A percentile compares a stretch with the other conserved stretches of the same genome.
These are phyloP conservation scores for Rubia balearica DNA, from an alignment of 305 asterid genomes.

Conservation along the genomic window DNA sequence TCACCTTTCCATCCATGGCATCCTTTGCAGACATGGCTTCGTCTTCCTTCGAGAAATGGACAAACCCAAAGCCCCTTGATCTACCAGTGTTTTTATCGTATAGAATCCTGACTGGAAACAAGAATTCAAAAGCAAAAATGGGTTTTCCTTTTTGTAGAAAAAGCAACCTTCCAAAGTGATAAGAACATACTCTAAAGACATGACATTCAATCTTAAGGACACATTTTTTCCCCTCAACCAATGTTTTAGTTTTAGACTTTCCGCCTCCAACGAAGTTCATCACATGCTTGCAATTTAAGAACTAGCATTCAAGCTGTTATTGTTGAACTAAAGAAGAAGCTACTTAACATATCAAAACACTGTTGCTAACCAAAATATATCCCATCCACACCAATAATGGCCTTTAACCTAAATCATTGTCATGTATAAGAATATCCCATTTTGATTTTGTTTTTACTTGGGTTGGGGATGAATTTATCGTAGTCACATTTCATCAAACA, in stretches of 20 bases:
- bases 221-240: too few relatives aligned
- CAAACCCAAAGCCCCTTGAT: slow-evolving; percentile 48
- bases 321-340: neutral
- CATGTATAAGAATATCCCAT: neutral
- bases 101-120: slow-evolving; percentile 15
- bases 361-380: neutral
- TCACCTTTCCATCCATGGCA: slow-evolving; percentile 47
- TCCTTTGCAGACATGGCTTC: slow-evolving; percentile 40
- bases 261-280: neutral
- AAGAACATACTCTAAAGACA: neutral
- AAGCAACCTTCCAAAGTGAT: neutral
- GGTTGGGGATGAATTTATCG: neutral
- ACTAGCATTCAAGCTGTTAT: too few relatives aligned
- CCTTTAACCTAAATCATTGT: neutral
- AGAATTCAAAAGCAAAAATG: neutral
- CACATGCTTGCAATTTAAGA: too few relatives aligned
- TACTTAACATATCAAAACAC: neutral
- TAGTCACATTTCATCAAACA: slow-evolving; percentile 27
- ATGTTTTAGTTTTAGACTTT: neutral
- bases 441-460: neutral
- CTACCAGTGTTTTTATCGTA: slow-evolving; percentile 40
- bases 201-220: too few relatives aligned
- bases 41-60: slow-evolving; percentile 33
- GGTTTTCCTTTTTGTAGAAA: neutral
- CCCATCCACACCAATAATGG: neutral